phyloP scores from a whole-genome alignment of 2,329 filamentous ascomycete genomes.

The Pestalotiopsis sp. region DNA sequence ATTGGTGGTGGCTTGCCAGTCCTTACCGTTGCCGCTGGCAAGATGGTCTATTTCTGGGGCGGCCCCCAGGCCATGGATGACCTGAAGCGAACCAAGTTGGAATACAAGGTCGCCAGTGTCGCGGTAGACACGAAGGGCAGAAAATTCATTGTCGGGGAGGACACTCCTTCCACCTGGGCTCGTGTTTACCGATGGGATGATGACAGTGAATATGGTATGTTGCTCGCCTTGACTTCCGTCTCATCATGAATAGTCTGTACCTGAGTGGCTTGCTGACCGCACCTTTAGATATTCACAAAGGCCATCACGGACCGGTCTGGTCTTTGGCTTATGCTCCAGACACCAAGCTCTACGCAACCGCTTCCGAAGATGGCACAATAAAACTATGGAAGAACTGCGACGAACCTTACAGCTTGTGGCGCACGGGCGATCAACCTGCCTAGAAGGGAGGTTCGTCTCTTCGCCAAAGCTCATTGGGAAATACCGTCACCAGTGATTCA shows the following conservation, averaged over 20 bases:
- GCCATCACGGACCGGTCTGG: conserved; percentile 97
- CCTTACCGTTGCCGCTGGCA: conserved; percentile 90
- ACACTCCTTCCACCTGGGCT: conserved; percentile 91
- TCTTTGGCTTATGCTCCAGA: conserved; percentile 93
- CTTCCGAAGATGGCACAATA: conserved; percentile 95
- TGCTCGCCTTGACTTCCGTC: not conserved
- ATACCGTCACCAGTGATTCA: not conserved
- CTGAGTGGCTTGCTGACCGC: conserved; percentile 21
- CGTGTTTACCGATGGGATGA: conserved; percentile 88
- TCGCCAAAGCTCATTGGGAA: conserved; percentile 11
- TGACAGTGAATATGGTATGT: conserved; percentile 73
- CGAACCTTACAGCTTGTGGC: conserved; percentile 67
- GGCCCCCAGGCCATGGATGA: conserved; percentile 69
- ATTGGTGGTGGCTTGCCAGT: conserved; percentile 71
- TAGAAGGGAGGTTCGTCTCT: conserved; percentile 34
- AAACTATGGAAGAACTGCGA: conserved; percentile 83
- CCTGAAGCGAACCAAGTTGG: conserved; percentile 79
- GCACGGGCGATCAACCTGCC: conserved; percentile 31
- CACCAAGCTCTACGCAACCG: conserved; percentile 93
- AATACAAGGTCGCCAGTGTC: conserved; percentile 88
- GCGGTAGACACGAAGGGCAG: conserved; percentile 80
- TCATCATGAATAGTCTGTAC: not conserved
- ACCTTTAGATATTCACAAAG: conserved; percentile 81
- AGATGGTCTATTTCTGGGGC: conserved; percentile 90
- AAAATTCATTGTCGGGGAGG: conserved; percentile 87